These are phyloP conservation scores for Phoma sp. DNA, from an alignment of 2,329 filamentous ascomycete genomes.

Conservation along the genomic window DNA sequence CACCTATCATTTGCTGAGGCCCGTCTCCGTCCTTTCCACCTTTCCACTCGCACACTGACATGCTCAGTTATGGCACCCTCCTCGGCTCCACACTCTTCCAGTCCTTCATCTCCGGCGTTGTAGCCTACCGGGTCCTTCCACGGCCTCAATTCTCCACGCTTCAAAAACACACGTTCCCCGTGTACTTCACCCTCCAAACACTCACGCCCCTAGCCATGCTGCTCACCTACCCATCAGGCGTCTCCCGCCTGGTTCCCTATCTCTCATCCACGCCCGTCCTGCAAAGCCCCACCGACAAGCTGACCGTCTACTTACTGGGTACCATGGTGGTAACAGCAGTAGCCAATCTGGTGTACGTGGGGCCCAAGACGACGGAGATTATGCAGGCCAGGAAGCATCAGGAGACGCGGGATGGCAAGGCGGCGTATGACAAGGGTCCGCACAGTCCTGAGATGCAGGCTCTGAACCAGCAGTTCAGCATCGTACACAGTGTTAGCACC, in stretches of 20 bases:
- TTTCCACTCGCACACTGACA: conserved; percentile 8
- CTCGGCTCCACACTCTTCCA: conserved; percentile 89
- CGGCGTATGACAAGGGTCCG: conserved; percentile 77
- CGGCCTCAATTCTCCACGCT: conserved; percentile 82
- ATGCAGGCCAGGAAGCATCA: conserved; percentile 82
- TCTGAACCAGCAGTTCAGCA: conserved; percentile 66
- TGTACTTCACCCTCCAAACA: conserved; percentile 88
- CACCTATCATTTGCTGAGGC: conserved; percentile 81
- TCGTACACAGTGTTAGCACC: conserved; percentile 81
- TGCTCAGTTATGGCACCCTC: conserved; percentile 79
- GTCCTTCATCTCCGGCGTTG: conserved; percentile 76
- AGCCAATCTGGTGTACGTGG: conserved; percentile 73
- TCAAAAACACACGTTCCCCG: conserved; percentile 79
- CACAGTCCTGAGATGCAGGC: conserved; percentile 83
- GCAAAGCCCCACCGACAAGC: conserved; percentile 23
- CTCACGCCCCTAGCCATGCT: conserved; percentile 75
- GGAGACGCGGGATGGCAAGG: conserved; percentile 89
- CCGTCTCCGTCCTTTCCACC: conserved; percentile 22
- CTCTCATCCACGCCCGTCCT: conserved; percentile 15
- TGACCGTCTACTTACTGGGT: conserved; percentile 64
- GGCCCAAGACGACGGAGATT: conserved; percentile 76
- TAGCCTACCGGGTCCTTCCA: conserved; percentile 78
- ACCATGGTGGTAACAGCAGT: conserved; percentile 75
- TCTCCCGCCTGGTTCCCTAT: conserved; percentile 9
- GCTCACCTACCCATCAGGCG: conserved; percentile 72